Evolutionary conservation across 163 green algal species (phyloP), one percentile per base, ranked within the genome.

Genomic region (Prototheca wickerhamii): DNA sequence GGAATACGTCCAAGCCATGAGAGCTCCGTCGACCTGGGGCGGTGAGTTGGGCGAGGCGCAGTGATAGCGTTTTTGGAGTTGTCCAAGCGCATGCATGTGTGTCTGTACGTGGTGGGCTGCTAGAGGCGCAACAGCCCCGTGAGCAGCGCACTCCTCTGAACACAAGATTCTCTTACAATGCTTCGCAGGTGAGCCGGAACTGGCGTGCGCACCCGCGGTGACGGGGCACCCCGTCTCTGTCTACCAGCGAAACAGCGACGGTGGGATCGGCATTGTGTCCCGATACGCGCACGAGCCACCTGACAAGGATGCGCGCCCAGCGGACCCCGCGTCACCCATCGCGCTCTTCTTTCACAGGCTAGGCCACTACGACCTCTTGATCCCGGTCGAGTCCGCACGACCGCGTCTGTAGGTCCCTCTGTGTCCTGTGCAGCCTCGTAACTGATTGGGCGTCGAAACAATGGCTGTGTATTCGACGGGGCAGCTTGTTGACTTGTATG

Each of bases 281-380:
- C 46, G 6, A 25, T 54, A 49, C 40, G 40, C 10, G 10, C 40
- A 10, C 10, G 40, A 25, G 12, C 15, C n/a, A 18, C 18, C 18
- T 12, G 46, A 12, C 5, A 54, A 54, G 46, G 46, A 18, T 28
- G 46, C 12, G 5, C n/a, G n/a, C n/a, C n/a, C n/a, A n/a, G n/a
- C n/a, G n/a, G 26, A 25, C 20, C 46, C 15, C 46, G 15, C 20
- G 46, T 18, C 46, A 10, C 10, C 37, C 46, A 54, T 54, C 46
- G 26, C n/a, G 15, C 46, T 54, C 15, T 18, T 54, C 15, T 54
- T 54, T 28, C 46, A 54, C 18, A 21, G 46, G 18, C 18, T 54
- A 6, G 46, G 46, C 18, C 46, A 54, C 46, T 54, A 54, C 26
- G 46, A 54, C 46, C 46, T 54, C 46, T 18, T 54, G 46, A 25